A percentile compares a stretch with the other conserved stretches of the same genome.
These are phyloP conservation scores for Eucalyptus globulus DNA, from an alignment of 345 rosid genomes.

Conservation along the genomic window DNA sequence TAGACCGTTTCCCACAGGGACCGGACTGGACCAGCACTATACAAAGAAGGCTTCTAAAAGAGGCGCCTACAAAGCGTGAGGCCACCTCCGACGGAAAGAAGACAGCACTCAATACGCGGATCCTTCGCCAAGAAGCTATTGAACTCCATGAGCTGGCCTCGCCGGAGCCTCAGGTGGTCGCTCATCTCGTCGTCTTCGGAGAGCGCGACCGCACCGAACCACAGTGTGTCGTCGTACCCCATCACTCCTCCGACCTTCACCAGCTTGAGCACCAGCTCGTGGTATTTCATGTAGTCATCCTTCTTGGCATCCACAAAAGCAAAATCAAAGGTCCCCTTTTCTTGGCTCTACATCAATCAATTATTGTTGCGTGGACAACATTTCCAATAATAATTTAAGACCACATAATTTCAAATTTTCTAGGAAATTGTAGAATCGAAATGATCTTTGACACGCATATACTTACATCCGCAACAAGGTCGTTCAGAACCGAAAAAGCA, in stretches of 20 bases:
- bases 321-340: no score
- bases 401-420: no score
- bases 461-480: accelerated
- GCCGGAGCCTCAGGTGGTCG: not conserved
- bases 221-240: conserved; percentile 15
- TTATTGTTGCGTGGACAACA: no score
- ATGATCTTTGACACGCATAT: no score
- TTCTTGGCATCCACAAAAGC: no score
- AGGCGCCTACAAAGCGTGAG: conserved; percentile 9
- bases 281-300: not conserved
- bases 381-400: no score
- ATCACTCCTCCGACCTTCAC: conserved; percentile 22
- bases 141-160: not conserved
- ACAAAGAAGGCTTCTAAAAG: not conserved
- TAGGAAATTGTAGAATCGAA: accelerated
- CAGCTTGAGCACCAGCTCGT: conserved; percentile 9
- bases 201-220: conserved; percentile 5
- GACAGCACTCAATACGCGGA: conserved; percentile 1
- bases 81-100: conserved; percentile 16
- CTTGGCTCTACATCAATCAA: no score
- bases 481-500: no score
- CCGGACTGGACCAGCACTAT: not conserved
- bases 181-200: not conserved
- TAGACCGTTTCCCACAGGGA: not conserved
- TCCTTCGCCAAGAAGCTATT: conserved; percentile 4